Base-by-base conservation (phyloP, 768 basidiomycete genomes). In the Leucosporidium scottii region DNA sequence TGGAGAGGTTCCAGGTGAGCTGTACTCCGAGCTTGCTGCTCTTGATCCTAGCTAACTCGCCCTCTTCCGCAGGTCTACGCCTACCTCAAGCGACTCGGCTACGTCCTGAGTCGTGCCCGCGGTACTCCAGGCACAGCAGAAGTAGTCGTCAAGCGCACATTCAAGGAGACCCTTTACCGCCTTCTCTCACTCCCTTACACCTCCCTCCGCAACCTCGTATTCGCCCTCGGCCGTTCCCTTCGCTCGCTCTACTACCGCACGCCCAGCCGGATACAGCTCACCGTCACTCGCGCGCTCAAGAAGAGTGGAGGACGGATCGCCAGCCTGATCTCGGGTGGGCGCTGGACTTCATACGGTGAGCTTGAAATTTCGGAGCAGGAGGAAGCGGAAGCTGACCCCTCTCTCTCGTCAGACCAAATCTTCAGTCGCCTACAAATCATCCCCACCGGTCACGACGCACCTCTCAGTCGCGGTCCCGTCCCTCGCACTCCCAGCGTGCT, bases 1-100 rank as follows among this genome's bases (percentile, higher is more conserved):
- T 91, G 71, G 94, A 97, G 76, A 84, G 85, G 67, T 93, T 94
- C 77, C 92, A 96, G 82, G 94, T 91, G 66, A 57, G 82, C 51
- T 49, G 49, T 60, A 21, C 20, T 47, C 34, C 54, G 58, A 8
- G 18, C 12, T 50, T 18, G 34, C 34, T 5, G 4, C 2, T 58
- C 8, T 9, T 9, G 28, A 4, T 31, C 18, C 8, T 4, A n/a
- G 59, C 59, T 59, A 17, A 59, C 27, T 13, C 12, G 36, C 30
- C 39, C 23, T 51, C 20, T 17, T 9, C 50, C 6, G 51, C 59
- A 98, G 93, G 90, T 94, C 27, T 98, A 88, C 75, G 85, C 94
- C 0, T 93, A 94, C 78, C 82, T 99, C 39, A 91, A 88, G 74
- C 86, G 96, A 23, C 81, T 98, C 49, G 96, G 96, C 20, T 99